Conservation (phyloP, 2,329 filamentous ascomycete genomes). For the Chaetothyriales sp. region DNA sequence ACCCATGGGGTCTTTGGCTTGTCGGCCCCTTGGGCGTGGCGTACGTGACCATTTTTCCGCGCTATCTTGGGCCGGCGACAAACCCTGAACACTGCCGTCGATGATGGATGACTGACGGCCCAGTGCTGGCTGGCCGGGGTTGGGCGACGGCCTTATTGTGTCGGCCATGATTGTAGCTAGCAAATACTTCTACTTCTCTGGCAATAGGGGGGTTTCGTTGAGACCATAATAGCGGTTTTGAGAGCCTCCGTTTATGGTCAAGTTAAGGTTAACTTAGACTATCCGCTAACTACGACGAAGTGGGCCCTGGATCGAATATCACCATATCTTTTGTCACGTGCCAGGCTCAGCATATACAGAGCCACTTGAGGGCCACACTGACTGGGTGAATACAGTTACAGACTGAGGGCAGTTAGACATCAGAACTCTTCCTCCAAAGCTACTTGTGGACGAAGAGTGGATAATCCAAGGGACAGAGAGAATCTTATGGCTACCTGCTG, state of each 20-base stretch:
- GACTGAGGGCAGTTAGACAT: no score
- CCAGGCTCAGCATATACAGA: no score
- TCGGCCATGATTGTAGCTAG: not conserved
- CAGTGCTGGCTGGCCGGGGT: not conserved
- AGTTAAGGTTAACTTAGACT: not conserved
- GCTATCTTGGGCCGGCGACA: not conserved
- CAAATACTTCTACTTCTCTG: not conserved
- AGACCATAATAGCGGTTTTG: not conserved
- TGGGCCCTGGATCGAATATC: no score
- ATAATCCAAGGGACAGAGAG: no score
- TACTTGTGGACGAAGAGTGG: no score
- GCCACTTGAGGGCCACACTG: no score
- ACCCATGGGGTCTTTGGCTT: slow-evolving; percentile 15
- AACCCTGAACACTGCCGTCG: not conserved
- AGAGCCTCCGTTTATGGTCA: not conserved
- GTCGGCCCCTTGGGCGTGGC: slow-evolving; percentile 9
- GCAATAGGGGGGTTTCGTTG: not conserved
- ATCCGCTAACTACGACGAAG: not conserved
- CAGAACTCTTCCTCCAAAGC: no score
- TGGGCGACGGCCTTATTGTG: not conserved
- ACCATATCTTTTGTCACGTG: no score
- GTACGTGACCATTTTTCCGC: slow-evolving; percentile 1
- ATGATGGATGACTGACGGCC: not conserved
- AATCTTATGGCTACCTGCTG: no score
- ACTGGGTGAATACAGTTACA: no score